These are phyloP conservation scores for Megacollybia marginata DNA, from an alignment of 768 basidiomycete genomes.

Conservation along the genomic window DNA sequence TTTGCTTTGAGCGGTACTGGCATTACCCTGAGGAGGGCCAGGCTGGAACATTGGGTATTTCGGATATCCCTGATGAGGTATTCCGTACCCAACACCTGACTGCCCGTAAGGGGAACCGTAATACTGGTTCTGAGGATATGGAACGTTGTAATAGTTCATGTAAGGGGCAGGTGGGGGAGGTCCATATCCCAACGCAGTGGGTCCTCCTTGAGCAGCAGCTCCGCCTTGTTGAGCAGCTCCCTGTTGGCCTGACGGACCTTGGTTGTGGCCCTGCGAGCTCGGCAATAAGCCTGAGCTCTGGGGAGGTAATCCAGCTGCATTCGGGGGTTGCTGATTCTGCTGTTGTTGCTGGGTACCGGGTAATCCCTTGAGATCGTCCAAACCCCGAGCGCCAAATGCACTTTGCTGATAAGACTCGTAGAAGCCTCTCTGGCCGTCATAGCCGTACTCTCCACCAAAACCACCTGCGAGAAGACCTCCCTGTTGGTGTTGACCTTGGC, in stretches of 20 bases:
- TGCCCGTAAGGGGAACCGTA: slow-evolving; percentile 64
- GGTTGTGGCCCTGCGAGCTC: neutral
- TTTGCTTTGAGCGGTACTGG: slow-evolving; percentile 55
- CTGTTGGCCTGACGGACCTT: slow-evolving; percentile 36
- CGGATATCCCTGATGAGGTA: slow-evolving; percentile 48
- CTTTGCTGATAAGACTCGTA: slow-evolving; percentile 73
- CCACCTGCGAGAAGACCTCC: slow-evolving; percentile 51
- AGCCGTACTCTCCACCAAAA: slow-evolving; percentile 57
- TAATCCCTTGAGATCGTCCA: slow-evolving; percentile 72
- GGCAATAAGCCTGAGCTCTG: slow-evolving; percentile 30
- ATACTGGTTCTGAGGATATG: slow-evolving; percentile 73
- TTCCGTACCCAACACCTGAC: slow-evolving; percentile 34
- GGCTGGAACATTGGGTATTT: slow-evolving; percentile 75
- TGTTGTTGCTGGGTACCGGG: slow-evolving; percentile 53
- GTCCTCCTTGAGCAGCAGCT: slow-evolving; percentile 52
- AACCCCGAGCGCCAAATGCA: slow-evolving; percentile 59
- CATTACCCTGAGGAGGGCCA: slow-evolving; percentile 60
- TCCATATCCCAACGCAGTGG: slow-evolving; percentile 29
- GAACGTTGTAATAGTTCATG: slow-evolving; percentile 50
- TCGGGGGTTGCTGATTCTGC: slow-evolving; percentile 16
- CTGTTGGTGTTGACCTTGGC: slow-evolving; percentile 55
- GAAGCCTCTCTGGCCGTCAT: slow-evolving; percentile 63
- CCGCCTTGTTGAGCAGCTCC: slow-evolving; percentile 34
- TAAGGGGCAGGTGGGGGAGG: slow-evolving; percentile 42
- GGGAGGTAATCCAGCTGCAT: slow-evolving; percentile 34